phyloP scores from a whole-genome alignment of 148 eudicot species.

The Agrostemma githago region DNA sequence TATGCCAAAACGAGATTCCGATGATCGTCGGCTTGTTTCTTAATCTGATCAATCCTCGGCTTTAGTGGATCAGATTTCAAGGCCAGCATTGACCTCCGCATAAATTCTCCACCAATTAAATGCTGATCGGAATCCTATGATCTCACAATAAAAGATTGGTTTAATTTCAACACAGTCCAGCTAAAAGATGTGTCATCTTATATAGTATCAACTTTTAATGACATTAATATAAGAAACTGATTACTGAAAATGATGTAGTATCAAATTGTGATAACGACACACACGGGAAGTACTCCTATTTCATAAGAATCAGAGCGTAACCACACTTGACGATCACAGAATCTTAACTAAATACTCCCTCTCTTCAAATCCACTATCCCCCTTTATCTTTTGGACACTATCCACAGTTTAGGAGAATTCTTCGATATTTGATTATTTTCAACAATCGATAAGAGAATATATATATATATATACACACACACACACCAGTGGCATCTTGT shows the following conservation, averaged over 20 bases:
- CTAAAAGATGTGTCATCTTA: background rate
- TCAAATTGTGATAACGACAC: background rate
- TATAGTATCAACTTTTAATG: too few relatives aligned
- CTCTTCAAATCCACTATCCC: too few relatives aligned
- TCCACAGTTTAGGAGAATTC: too few relatives aligned
- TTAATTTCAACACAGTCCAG: background rate
- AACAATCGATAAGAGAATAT: too few relatives aligned
- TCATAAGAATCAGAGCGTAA: background rate
- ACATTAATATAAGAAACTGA: background rate
- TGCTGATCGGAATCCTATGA: conserved; percentile 25
- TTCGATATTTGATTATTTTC: too few relatives aligned
- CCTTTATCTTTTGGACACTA: too few relatives aligned
- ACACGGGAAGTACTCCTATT: too few relatives aligned
- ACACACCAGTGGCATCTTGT: too few relatives aligned
- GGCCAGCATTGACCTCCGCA: conserved; percentile 43
- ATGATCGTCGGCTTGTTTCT: conserved; percentile 58
- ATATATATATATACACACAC: too few relatives aligned
- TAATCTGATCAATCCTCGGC: conserved; percentile 50
- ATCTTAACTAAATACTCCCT: background rate
- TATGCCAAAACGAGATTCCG: conserved; percentile 42
- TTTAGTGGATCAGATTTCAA: conserved; percentile 51
- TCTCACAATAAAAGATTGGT: conserved; percentile 3
- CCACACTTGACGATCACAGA: background rate
- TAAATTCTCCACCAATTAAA: conserved; percentile 22
- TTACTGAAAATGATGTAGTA: background rate